Evolutionary conservation across 2,329 filamentous ascomycete species (phyloP).

Genomic region (Tolypocladium album): DNA sequence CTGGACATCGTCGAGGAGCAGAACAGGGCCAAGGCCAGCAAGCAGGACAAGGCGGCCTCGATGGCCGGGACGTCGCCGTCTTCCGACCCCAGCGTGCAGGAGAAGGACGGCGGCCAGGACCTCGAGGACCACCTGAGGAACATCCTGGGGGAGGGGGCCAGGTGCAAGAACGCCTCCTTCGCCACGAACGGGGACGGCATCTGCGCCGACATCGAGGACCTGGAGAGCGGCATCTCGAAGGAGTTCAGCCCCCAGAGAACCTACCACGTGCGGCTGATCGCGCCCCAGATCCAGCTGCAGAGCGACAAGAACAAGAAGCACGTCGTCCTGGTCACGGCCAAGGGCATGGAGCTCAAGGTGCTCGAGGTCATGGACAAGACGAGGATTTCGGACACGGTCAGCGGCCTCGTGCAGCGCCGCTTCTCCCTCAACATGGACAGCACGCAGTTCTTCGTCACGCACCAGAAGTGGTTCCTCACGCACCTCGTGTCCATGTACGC

Average conservation of each 20-base stretch:
- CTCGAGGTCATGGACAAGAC: constrained; percentile 97
- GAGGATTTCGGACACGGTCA: constrained; percentile 83
- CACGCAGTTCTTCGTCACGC: constrained; percentile 95
- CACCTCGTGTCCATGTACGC: constrained; percentile 87
- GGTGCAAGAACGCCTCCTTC: constrained; percentile 48
- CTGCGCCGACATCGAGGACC: constrained; percentile 43
- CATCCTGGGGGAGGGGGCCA: constrained; percentile 72
- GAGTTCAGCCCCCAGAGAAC: constrained; percentile 88
- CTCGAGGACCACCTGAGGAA: constrained; percentile 80
- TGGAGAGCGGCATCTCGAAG: constrained; percentile 66
- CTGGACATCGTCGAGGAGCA: constrained; percentile 96
- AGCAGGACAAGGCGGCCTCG: constrained; percentile 17
- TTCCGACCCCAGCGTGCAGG: constrained; percentile 29
- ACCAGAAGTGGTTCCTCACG: constrained; percentile 78
- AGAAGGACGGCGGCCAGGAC: constrained; percentile 46
- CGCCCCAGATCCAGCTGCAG: constrained; percentile 94
- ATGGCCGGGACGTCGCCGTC: constrained; percentile 19
- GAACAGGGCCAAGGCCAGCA: constrained; percentile 51
- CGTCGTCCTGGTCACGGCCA: constrained; percentile 91
- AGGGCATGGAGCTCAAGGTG: constrained; percentile 96
- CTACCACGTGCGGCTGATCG: constrained; percentile 90
- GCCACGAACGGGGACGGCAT: constrained; percentile 19
- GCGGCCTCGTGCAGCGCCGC: constrained; percentile 85
- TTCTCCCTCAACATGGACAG: constrained; percentile 96
- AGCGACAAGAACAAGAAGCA: constrained; percentile 97